Evolutionary conservation across 2,329 filamentous ascomycete species (phyloP), one percentile per base, ranked within the genome.

Genomic region (Penicillium frequentans): DNA sequence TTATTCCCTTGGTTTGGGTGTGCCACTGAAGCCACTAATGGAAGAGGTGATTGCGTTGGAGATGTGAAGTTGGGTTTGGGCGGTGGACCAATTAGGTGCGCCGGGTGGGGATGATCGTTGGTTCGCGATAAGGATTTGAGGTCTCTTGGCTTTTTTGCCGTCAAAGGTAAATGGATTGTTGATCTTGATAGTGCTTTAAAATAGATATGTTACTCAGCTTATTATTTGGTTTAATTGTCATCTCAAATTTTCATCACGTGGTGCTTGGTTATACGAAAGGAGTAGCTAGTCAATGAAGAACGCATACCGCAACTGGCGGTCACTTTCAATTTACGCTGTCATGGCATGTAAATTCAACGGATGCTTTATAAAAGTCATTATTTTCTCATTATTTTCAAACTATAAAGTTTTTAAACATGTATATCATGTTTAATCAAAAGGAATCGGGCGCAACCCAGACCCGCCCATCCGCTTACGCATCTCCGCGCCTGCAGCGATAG

Each of bases 401-500:
- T 33, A 2, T 27, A 19, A 3, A 37, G 16, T 8, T 23, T 49
- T 49, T 7, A 14, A 19, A 4, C 8, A 52, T 49, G 31, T 43
- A 19, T n/a, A 5, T 39, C 13, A 21, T 55, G 13, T 35, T n/a
- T 73, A 80, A 65, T 80, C 77, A 62, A 80, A 80, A 6, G 77
- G 77, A 63, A 80, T 79, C 37, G 76, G 75, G 24, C 77, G 75
- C 56, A 99, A 74, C 90, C 92, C 82, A 42, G 78, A 82, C 16
- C 83, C 86, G 29, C 82, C 84, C 65, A 81, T 82, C 54, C 82
- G 82, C 79, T 96, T 98, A 80, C 85, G 88, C 82, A 90, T 88
- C 77, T 96, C 93, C 65, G 92, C 88, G 14, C 91, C 91, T 1
- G 95, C 96, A 27, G 93, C 96, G 56, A 98, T 84, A 52, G 91